Base-by-base conservation (phyloP, 306 rosid species). In the Casuarina equisetifolia region DNA sequence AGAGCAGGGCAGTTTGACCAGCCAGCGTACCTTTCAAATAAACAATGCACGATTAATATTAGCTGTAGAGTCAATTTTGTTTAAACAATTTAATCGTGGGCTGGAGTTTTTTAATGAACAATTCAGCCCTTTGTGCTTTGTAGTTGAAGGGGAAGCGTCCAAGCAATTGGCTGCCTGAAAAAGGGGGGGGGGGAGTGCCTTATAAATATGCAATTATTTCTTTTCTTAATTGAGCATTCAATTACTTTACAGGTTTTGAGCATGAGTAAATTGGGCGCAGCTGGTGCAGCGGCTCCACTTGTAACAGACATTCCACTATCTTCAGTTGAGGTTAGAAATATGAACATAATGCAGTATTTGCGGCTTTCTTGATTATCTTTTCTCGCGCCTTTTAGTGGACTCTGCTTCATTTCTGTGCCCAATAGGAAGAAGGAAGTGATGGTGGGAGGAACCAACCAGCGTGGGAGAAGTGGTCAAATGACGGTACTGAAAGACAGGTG, bases 251-350 rank as follows among this genome's bases (percentile, higher is more conserved):
- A 94, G 98, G 98, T 94, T 84, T 85, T 94, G 87, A 94, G 98
- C 93, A 90, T 94, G 97, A 94, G 98, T 80, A 86, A 97, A 88
- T 80, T 94, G 89, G 97, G 98, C 38, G 98, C 97, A 85, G 96
- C 96, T 53, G 97, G 97, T 81, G 98, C 98, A 10, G 97, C 91
- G 64, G 98, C 97, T 39, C 98, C 97, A 81, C 91, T 92, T 59
- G 97, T 92, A 82, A 91, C 94, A 39, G 97, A 94, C 68, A 88
- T 92, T 78, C 96, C 97, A 84, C 88, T 92, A 88, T 90, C 96
- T 20, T 91, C 98, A 17, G 91, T 91, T 43, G 94, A 94, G 98
- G 98, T 94, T 80, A 77, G 81, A 75, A 75, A 79, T 53, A 74
- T 50, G 36, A 54, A 58, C 0, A 50, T 40, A 25, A 20, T 52